These are phyloP conservation scores for Hypsizygus ulmarius DNA, from an alignment of 1,284 basidiomycete species.

Conservation along the genomic window DNA sequence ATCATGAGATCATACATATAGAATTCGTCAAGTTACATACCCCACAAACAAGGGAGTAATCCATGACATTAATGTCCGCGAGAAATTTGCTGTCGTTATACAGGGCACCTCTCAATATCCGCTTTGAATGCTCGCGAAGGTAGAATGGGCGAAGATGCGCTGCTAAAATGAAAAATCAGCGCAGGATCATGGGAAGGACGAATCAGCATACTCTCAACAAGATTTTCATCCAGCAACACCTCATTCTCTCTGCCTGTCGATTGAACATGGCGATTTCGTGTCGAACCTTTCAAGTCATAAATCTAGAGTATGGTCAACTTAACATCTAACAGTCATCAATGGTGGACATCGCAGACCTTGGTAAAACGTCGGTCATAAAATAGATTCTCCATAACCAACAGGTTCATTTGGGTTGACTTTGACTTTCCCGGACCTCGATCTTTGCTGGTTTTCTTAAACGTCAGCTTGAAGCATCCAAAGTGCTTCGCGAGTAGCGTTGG, in stretches of 20 bases:
- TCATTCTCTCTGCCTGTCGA: slow-evolving; percentile 91
- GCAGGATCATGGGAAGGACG: not conserved
- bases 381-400: slow-evolving; percentile 97
- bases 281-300: slow-evolving; percentile 94
- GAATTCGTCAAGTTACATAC: slow-evolving; percentile 31
- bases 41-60: slow-evolving; percentile 96
- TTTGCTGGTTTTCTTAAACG: slow-evolving; percentile 81
- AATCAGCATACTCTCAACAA: slow-evolving; percentile 68
- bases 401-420: slow-evolving; percentile 89
- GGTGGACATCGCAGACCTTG: slow-evolving; percentile 61
- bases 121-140: slow-evolving; percentile 92
- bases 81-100: slow-evolving; percentile 96
- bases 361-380: slow-evolving; percentile 90
- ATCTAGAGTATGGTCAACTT: slow-evolving; percentile 49
- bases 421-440: slow-evolving; percentile 61
- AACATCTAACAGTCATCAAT: not conserved
- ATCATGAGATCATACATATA: not conserved
- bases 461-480: slow-evolving; percentile 96
- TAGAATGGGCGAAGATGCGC: slow-evolving; percentile 83
- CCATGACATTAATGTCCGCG: slow-evolving; percentile 97
- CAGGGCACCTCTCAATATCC: slow-evolving; percentile 85
- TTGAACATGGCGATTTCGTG: slow-evolving; percentile 87
- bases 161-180: slow-evolving; percentile 37
- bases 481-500: slow-evolving; percentile 96
- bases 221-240: slow-evolving; percentile 90